Percentiles rank a stretch among this genome's conserved stretches.
These are phyloP conservation scores for Xylaria cubensis DNA, from an alignment of 495 filamentous ascomycete genomes.

Conservation along the genomic window DNA sequence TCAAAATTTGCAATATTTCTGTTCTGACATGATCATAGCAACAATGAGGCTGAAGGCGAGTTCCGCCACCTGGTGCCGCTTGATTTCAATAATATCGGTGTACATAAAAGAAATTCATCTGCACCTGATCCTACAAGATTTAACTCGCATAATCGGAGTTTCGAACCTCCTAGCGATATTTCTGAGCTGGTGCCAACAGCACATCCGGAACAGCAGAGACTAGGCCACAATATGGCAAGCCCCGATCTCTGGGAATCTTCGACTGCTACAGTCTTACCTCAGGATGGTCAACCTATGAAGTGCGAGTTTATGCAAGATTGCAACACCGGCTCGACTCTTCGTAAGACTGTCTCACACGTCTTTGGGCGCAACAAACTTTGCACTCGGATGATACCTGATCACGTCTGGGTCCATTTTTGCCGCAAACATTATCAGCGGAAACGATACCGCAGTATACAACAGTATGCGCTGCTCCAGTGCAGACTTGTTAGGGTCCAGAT, in stretches of 20 bases:
- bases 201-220: constrained; percentile 18
- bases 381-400: constrained; percentile 69
- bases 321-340: constrained; percentile 56
- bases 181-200: neutral
- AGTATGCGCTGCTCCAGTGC: constrained; percentile 66
- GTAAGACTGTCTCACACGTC: constrained; percentile 83
- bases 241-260: neutral
- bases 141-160: neutral
- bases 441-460: constrained; percentile 67
- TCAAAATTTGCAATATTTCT: neutral
- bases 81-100: neutral
- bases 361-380: constrained; percentile 88
- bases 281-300: neutral
- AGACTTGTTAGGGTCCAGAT: constrained; percentile 66
- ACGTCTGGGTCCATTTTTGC: constrained; percentile 75
- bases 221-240: constrained; percentile 11
- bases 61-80: constrained; percentile 33
- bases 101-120: constrained; percentile 32
- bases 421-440: constrained; percentile 85
- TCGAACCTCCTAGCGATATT: constrained; percentile 15
- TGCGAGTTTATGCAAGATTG: constrained; percentile 51
- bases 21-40: constrained; percentile 12
- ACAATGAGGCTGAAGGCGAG: neutral
- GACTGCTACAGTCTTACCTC: neutral
- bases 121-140: constrained; percentile 19